A percentile compares a stretch with the other conserved stretches of the same genome.
Evolutionary conservation across 2,329 filamentous ascomycete genomes (phyloP).

Genomic region (Venturia oleaginea): DNA sequence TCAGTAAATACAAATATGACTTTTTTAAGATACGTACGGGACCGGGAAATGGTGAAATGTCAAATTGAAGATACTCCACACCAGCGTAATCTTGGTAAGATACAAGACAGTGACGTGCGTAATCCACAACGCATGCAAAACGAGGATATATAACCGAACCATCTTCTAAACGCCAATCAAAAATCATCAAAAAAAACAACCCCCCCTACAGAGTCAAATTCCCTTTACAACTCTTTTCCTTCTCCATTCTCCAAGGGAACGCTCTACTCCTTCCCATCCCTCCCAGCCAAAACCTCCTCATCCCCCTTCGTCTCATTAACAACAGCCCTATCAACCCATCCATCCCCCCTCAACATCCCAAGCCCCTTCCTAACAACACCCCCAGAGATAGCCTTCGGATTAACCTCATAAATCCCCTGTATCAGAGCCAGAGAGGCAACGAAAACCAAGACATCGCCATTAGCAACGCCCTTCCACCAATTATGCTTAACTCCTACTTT

Average conservation of each 20-base stretch:
- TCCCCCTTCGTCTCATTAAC: not conserved
- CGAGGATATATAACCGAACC: no score
- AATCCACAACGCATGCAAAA: no score
- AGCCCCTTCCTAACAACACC: slow-evolving; percentile 60
- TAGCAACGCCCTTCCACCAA: slow-evolving; percentile 75
- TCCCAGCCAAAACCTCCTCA: not conserved
- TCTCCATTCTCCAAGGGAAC: not conserved
- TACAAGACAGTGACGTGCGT: no score
- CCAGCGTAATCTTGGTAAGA: no score
- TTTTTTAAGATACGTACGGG: no score
- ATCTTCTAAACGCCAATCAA: no score
- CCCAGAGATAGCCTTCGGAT: slow-evolving; percentile 59
- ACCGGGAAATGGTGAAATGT: no score
- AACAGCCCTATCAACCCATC: slow-evolving; percentile 55
- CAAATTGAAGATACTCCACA: no score
- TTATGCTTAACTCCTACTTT: slow-evolving; percentile 87
- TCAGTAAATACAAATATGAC: no score
- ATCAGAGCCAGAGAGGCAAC: slow-evolving; percentile 69
- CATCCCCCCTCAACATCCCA: slow-evolving; percentile 65
- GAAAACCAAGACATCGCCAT: slow-evolving; percentile 79
- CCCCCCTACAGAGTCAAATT: no score
- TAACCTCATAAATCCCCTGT: slow-evolving; percentile 66
- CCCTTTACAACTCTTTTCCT: not conserved
- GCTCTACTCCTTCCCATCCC: slow-evolving; percentile 11
- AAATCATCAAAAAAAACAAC: no score